These are phyloP conservation scores for Aphanocladium album DNA, from an alignment of 2,329 filamentous ascomycete genomes.

Conservation along the genomic window DNA sequence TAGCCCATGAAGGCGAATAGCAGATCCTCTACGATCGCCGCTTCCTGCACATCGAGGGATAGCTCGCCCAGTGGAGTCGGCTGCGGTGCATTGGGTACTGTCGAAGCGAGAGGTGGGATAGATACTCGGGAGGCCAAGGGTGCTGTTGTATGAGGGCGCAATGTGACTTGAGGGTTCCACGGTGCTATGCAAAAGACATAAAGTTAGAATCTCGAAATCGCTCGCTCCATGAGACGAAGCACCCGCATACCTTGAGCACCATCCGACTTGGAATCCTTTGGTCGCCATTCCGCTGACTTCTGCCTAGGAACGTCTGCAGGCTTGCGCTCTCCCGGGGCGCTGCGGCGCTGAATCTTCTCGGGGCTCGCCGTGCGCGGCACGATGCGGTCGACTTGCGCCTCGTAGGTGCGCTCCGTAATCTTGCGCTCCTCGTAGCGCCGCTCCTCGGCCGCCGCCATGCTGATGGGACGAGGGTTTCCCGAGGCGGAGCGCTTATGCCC, in stretches of 20 bases:
- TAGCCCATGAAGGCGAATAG: slow-evolving; percentile 97
- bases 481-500: slow-evolving; percentile 55
- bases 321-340: slow-evolving; percentile 32
- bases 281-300: slow-evolving; percentile 40
- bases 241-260: slow-evolving; percentile 43
- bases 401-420: slow-evolving; percentile 48
- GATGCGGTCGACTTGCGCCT: slow-evolving; percentile 59
- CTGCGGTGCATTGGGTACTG: slow-evolving; percentile 68
- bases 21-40: slow-evolving; percentile 81
- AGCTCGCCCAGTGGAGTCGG: slow-evolving; percentile 66
- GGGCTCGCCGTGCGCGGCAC: slow-evolving; percentile 57
- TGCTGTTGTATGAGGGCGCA: slow-evolving; percentile 62
- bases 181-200: slow-evolving; percentile 29
- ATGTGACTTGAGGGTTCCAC: slow-evolving; percentile 77
- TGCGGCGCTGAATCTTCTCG: slow-evolving; percentile 45
- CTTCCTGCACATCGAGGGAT: slow-evolving; percentile 76
- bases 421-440: slow-evolving; percentile 47
- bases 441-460: slow-evolving; percentile 39
- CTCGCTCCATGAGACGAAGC: background rate
- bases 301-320: slow-evolving; percentile 32
- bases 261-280: slow-evolving; percentile 43
- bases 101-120: slow-evolving; percentile 66
- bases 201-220: too few species aligned
- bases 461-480: slow-evolving; percentile 48
- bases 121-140: slow-evolving; percentile 66